Percentiles rank a stretch among this genome's conserved stretches.
These are phyloP conservation scores for Aspergillus brunneoviolaceus DNA, from an alignment of 2,329 filamentous ascomycete genomes.

Conservation along the genomic window DNA sequence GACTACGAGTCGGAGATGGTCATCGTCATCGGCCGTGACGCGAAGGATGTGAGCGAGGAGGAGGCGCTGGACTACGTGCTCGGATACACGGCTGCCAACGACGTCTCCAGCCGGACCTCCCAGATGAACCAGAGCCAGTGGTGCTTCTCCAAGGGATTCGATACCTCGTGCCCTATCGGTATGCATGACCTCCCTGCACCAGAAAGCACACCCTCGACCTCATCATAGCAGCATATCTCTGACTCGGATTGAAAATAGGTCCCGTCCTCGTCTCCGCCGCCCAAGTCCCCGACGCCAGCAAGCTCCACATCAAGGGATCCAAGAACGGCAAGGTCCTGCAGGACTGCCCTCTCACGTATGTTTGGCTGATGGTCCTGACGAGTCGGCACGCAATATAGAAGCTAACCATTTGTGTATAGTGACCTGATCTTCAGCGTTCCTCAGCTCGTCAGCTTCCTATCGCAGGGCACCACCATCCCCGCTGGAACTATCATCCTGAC, in stretches of 20 bases:
- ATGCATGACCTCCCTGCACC: constrained; percentile 2
- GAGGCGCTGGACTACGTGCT: constrained; percentile 61
- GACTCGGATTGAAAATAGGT: constrained; percentile 29
- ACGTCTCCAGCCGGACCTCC: constrained; percentile 59
- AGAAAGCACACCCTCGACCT: too few species aligned
- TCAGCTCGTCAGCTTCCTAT: constrained; percentile 42
- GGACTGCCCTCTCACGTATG: constrained; percentile 45
- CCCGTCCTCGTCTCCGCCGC: constrained; percentile 51
- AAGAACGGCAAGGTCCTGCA: constrained; percentile 56
- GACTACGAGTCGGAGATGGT: constrained; percentile 63
- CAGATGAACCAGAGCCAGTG: constrained; percentile 58
- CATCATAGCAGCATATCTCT: not conserved
- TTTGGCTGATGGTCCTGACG: not conserved
- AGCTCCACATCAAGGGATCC: constrained; percentile 35
- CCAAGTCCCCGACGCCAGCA: constrained; percentile 31
- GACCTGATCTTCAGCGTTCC: constrained; percentile 57
- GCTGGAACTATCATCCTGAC: constrained; percentile 47
- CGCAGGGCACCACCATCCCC: constrained; percentile 44
- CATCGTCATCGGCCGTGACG: constrained; percentile 54
- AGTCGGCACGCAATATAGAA: not conserved
- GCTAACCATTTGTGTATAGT: constrained; percentile 31
- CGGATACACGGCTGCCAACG: constrained; percentile 64
- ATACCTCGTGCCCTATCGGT: constrained; percentile 56
- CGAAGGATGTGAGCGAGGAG: constrained; percentile 56
- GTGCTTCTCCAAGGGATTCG: constrained; percentile 61